Base-by-base conservation (phyloP, 1,284 basidiomycete species). In the Sutorius eximius region DNA sequence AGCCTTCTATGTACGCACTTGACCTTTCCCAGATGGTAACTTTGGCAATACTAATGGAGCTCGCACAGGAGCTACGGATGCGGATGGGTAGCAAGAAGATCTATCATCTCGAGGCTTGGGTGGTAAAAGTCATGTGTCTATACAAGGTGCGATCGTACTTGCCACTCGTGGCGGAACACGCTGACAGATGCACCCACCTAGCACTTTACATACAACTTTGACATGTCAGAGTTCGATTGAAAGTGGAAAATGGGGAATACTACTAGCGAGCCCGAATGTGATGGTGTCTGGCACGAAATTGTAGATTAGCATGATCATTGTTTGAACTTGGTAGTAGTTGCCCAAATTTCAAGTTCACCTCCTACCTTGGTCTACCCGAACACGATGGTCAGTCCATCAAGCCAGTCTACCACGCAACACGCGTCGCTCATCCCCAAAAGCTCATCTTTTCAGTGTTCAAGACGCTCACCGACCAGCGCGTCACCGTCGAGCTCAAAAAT, bases 391-490 rank as follows among this genome's bases (percentile, higher is more conserved):
- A 34, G 70, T 59, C 12, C 24, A 30, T 41, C 30, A 29, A 13
- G 10, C 43, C 46, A 30, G 51, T n/a, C 40, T 10, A 8, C 20
- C 30, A 4, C 37, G 18, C n/a, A 32, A 42, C 8, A 41, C 37
- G 40, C 0, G 42, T 45, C 5, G 18, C 57, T 67, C 58, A 65
- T 59, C 37, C 12, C 37, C 36, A 29, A 24, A 59, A 95, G 94
- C 85, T 96, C 65, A 96, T 96, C 66, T 96, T 96, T 76, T 95
- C 93, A 46, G 95, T 98, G 43, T 99, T 99, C 88, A 99, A 99
- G 78, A 99, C 96, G 15, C 85, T 99, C 49, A 98, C 96, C 4
- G 95, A 97, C 74, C 95, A 98, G 71, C 85, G 88, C 64, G 94
- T 98, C 66, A 97, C 94, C 16, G 95, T 99, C 64, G 96, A 99